Evolutionary conservation across 148 eudicot species (phyloP).

Genomic region (Rhododendron kiyosumense): DNA sequence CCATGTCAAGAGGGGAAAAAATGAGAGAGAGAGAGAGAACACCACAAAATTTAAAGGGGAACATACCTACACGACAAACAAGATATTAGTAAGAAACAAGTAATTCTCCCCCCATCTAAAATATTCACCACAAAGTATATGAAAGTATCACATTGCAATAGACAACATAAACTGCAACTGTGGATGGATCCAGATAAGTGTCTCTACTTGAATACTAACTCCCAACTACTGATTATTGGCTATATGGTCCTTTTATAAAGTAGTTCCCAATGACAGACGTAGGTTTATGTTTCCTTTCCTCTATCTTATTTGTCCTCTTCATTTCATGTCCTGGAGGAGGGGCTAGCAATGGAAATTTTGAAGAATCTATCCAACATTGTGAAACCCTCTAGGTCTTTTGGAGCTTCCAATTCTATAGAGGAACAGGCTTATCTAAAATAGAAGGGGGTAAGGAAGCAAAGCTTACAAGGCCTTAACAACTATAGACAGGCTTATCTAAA

Average conservation of each 20-base stretch:
- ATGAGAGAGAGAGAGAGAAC: not conserved
- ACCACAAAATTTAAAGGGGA: not conserved
- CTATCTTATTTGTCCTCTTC: not conserved
- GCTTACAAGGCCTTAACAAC: not conserved
- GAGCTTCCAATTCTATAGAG: not conserved
- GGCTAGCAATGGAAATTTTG: not conserved
- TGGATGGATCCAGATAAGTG: not conserved
- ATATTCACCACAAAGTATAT: not conserved
- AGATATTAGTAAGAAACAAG: not conserved
- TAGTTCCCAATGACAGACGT: not conserved
- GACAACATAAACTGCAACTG: not conserved
- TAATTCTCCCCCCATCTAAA: not conserved
- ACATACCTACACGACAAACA: not conserved
- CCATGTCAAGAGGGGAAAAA: conserved; percentile 3
- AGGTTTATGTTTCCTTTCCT: not conserved
- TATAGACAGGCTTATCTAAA: not conserved
- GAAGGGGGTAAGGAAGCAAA: not conserved
- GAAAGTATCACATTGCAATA: not conserved
- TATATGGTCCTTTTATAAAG: not conserved
- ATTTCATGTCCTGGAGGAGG: not conserved
- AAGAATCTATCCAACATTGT: not conserved
- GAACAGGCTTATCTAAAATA: not conserved
- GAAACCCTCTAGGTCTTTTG: not conserved
- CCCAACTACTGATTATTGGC: not conserved
- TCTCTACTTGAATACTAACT: not conserved